Evolutionary conservation across 176 grass and related monocot species (phyloP), one percentile per base, ranked within the genome.

Genomic region (maize (Zea mays)): DNA sequence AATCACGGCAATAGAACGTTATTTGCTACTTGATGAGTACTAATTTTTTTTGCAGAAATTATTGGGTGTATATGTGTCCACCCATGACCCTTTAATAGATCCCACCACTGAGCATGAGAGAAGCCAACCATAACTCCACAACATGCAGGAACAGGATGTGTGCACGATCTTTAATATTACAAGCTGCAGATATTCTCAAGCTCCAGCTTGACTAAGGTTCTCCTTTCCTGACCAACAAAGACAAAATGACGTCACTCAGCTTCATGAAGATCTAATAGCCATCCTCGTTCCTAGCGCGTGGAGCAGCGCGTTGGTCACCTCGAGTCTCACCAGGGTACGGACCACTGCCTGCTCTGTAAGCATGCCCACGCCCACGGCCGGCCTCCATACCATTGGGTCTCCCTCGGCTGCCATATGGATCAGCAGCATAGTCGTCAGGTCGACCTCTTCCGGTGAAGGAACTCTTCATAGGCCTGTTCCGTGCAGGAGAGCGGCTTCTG

Each of bases 401-500:
- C 4, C 82, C 82, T 51, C 66, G 65, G 33, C 79, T 73, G 12
- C 56, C 64, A 62, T 83, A 90, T 21, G 76, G 84, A 80, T 72
- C 85, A 74, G 54, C 42, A 54, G 67, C 49, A 41, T 82, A 75
- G 46, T 85, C 78, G 7, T 84, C 76, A 58, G 65, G 76, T 63
- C 73, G 79, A 62, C 83, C 91, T 69, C 89, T 85, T n/a, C 75
- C 71, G 0, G 45, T 44, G 45, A 81, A 89, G 65, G 86, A 83
- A 62, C 78, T 67, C 83, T 92, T 98, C 49, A 79, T 38, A 39
- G 72, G 66, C 12, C 94, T 87, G 33, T 87, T 83, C 19, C 67
- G 82, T 59, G 65, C 35, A 37, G 90, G 92, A 16, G 92, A 90
- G 55, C 85, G 83, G 67, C 90, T 99, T 84, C 92, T 92, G 20